Base-by-base conservation (phyloP, 2,329 filamentous ascomycete genomes). In the Cadophora sp. region DNA sequence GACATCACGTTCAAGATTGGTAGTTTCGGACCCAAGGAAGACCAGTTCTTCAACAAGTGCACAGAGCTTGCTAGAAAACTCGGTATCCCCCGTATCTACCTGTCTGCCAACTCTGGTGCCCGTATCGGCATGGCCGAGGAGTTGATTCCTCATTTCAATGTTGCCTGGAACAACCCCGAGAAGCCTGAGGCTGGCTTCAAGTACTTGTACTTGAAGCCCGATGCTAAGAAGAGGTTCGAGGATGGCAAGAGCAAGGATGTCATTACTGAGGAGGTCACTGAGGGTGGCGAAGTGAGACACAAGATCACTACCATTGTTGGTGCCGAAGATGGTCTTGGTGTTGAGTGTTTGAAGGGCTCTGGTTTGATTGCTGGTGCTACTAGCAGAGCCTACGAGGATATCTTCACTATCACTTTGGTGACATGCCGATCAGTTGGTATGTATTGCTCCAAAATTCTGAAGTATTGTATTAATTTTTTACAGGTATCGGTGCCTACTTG, bases 1-100 rank as follows among this genome's bases (percentile, higher is more conserved):
- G 96, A 99, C 78, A 99, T 99, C 80, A 99, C 96, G 20, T 98
- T 93, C 87, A 96, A 96, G 86, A 99, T 98, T 79, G 96, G 96
- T 77, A 97, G 93, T 1, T 99, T 99, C 79, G 96, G 96, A 62
- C 96, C 96, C 48, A 90, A 91, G 81, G 96, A 99, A 83, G 96
- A 99, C 81, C 91, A 92, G 75, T 99, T 97, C 88, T 99, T 99
- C 89, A 87, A 96, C 86, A 97, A 98, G 86, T 99, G 96, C 83
- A 98, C 96, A 11, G 94, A 99, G 81, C 86, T 97, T 72, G 96
- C 96, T 70, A 90, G 94, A 75, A 95, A 93, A 84, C 85, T 97
- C 69, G 96, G 96, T 47, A 97, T 99, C 76, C 96, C 96, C 27
- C 92, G 96, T 74, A 95, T 99, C 78, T 99, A 99, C 83, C 85